These are phyloP conservation scores for Clausena lansium DNA, from an alignment of 345 rosid genomes.

Conservation along the genomic window DNA sequence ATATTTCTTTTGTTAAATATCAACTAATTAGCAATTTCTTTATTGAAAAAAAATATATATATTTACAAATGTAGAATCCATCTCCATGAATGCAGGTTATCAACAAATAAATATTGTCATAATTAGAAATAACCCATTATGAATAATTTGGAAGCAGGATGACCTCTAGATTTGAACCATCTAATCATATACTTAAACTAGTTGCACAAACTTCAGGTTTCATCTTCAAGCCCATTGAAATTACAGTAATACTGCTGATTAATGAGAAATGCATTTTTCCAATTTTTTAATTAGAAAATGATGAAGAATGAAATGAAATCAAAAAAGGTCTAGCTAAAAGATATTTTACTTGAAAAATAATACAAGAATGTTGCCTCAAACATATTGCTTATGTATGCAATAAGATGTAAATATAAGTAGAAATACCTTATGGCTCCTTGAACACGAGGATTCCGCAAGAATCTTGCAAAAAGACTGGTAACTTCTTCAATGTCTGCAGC, in stretches of 20 bases:
- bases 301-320: no score
- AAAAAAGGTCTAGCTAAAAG: neutral
- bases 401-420: neutral
- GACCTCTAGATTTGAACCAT: neutral
- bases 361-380: neutral
- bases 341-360: neutral
- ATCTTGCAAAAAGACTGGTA: conserved; percentile 61
- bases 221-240: neutral
- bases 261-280: neutral
- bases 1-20: no score
- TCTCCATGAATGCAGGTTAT: no score
- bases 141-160: neutral
- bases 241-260: neutral
- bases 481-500: conserved; percentile 87
- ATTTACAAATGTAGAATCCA: no score
- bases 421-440: conserved; percentile 83
- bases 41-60: no score
- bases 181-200: no score
- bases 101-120: no score
- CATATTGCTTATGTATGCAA: neutral
- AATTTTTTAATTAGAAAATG: no score
- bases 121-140: no score
- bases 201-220: neutral
- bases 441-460: conserved; percentile 58
- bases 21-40: no score